These are phyloP conservation scores for Cajanus cajan DNA, from an alignment of 306 rosid genomes.

Conservation along the genomic window DNA sequence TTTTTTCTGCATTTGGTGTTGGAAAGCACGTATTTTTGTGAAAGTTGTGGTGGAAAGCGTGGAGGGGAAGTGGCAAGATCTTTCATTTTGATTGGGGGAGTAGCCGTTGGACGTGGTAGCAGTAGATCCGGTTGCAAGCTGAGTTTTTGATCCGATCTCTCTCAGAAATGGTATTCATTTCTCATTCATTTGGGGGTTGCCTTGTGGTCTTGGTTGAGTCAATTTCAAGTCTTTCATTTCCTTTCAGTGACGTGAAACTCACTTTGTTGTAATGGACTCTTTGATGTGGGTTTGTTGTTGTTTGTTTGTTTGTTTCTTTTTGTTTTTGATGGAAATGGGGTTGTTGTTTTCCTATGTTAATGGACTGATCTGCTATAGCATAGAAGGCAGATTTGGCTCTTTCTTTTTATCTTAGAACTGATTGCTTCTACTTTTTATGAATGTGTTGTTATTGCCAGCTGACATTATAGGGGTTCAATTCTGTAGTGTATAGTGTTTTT, in stretches of 20 bases:
- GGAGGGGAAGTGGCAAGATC: conserved; percentile 38
- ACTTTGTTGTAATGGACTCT: not conserved
- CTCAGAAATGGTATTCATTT: conserved; percentile 54
- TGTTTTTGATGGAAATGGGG: not conserved
- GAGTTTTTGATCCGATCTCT: conserved; percentile 55
- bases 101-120: conserved; percentile 28
- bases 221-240: conserved; percentile 28
- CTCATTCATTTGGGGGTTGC: not conserved
- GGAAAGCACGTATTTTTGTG: conserved; percentile 23
- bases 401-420: conserved; percentile 15
- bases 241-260: not conserved
- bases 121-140: conserved; percentile 59
- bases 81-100: conserved; percentile 34
- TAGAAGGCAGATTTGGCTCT: conserved; percentile 16
- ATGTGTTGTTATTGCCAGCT: conserved; percentile 9
- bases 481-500: not conserved
- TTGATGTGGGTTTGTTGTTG: not conserved
- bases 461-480: conserved; percentile 3
- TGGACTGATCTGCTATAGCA: conserved; percentile 44
- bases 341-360: conserved; percentile 22
- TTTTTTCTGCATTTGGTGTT: conserved; percentile 27
- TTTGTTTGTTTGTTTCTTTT: not conserved
- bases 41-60: conserved; percentile 11
- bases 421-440: not conserved
- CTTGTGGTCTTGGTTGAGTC: conserved; percentile 19